Percentiles rank a stretch among this genome's conserved stretches.
These are phyloP conservation scores for Globisporangium spinosum DNA, from an alignment of 352 stramenopile genomes.

Conservation along the genomic window DNA sequence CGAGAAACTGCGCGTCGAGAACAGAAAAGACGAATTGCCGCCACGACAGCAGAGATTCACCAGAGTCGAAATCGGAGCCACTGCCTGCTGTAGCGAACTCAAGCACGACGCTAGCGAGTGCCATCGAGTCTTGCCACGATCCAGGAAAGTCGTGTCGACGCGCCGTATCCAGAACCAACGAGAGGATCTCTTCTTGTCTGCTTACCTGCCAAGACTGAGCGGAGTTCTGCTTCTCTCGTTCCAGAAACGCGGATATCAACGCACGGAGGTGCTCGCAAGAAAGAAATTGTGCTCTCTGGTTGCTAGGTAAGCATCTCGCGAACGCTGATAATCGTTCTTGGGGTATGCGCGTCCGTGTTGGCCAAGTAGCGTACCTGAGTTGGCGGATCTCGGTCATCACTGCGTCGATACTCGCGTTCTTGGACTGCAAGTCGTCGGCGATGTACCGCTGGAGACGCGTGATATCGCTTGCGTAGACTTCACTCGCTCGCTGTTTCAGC, in stretches of 20 bases:
- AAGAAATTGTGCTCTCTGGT: constrained; percentile 18
- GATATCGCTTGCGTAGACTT: constrained; percentile 27
- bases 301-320: constrained; percentile 11
- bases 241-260: constrained; percentile 7
- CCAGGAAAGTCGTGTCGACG: constrained; percentile 29
- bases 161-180: constrained; percentile 31
- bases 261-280: constrained; percentile 10
- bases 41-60: constrained; percentile 26
- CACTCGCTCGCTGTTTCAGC: constrained; percentile 22
- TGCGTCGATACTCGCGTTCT: constrained; percentile 29
- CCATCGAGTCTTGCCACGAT: constrained; percentile 31
- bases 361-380: constrained; percentile 21
- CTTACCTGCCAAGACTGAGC: not conserved
- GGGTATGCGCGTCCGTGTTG: not conserved
- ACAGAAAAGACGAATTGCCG: constrained; percentile 38
- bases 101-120: constrained; percentile 32
- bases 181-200: constrained; percentile 34
- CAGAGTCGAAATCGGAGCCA: constrained; percentile 13
- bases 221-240: not conserved
- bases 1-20: constrained; percentile 34
- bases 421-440: constrained; percentile 27
- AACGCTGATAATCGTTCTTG: constrained; percentile 5
- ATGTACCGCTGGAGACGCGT: constrained; percentile 23
- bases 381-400: constrained; percentile 24
- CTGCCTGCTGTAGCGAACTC: not conserved